Percentiles rank a stretch among this genome's conserved stretches.
phyloP scores from a whole-genome alignment of 208 protist genomes.

The Crithidia sp. region DNA sequence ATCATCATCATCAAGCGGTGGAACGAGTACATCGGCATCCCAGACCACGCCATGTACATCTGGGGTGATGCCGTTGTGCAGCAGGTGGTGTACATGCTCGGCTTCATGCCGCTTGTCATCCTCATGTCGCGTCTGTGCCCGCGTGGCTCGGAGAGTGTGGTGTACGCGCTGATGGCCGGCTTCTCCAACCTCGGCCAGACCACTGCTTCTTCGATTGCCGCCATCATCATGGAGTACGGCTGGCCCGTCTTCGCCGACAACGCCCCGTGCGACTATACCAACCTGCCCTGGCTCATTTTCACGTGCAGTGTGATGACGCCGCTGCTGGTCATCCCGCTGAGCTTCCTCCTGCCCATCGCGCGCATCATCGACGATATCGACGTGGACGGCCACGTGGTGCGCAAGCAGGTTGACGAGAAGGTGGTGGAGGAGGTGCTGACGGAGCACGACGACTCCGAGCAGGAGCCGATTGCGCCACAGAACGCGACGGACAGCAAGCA shows the following conservation, averaged over 20 bases:
- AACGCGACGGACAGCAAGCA: not conserved
- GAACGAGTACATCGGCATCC: constrained; percentile 57
- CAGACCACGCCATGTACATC: constrained; percentile 73
- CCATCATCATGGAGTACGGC: constrained; percentile 51
- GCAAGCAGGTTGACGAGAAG: constrained; percentile 19
- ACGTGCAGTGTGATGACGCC: constrained; percentile 57
- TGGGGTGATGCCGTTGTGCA: constrained; percentile 66
- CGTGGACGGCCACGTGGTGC: constrained; percentile 44
- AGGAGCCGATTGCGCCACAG: not conserved
- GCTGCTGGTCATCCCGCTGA: constrained; percentile 57
- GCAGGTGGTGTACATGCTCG: constrained; percentile 64
- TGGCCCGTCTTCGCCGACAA: constrained; percentile 41
- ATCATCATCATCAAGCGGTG: constrained; percentile 75
- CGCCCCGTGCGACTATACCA: constrained; percentile 68
- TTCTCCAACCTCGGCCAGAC: constrained; percentile 73
- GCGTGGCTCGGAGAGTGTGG: constrained; percentile 70
- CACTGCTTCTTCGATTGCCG: constrained; percentile 45
- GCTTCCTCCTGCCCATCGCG: constrained; percentile 58
- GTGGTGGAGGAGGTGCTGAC: constrained; percentile 15
- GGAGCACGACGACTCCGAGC: not conserved
- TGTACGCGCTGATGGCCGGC: constrained; percentile 80
- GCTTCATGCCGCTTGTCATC: constrained; percentile 77
- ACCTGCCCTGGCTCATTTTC: constrained; percentile 60
- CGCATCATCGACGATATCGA: constrained; percentile 65
- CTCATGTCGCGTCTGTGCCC: constrained; percentile 82